Evolutionary conservation across 371 early-diverging fungal genomes (phyloP).

Genomic region (Basidiobolus heterosporus): DNA sequence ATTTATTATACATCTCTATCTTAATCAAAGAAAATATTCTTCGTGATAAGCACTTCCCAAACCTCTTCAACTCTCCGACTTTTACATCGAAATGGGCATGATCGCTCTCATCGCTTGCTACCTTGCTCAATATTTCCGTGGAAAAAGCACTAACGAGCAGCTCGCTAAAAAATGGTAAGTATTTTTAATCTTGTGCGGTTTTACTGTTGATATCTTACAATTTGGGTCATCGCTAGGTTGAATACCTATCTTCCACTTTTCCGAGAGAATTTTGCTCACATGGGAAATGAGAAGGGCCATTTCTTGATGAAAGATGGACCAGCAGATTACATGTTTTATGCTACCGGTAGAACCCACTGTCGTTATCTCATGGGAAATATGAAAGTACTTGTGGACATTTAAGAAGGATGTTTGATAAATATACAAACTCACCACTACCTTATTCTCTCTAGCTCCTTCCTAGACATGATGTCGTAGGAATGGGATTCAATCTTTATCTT

Average conservation of each 20-base stretch:
- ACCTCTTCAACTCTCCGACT: background rate
- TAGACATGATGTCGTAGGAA: conserved; percentile 3
- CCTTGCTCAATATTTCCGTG: background rate
- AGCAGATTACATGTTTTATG: conserved; percentile 5
- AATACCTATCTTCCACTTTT: conserved; percentile 1
- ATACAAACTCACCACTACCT: background rate
- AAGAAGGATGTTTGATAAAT: too few relatives aligned
- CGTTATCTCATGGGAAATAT: conserved; percentile 1
- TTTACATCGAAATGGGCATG: background rate
- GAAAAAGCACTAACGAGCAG: background rate
- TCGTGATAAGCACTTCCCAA: background rate
- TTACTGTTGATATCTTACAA: too few relatives aligned
- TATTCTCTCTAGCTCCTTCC: conserved; percentile 1
- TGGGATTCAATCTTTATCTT: background rate
- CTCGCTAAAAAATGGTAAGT: conserved; percentile 2
- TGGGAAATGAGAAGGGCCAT: conserved; percentile 4
- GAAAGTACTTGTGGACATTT: background rate
- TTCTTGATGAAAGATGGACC: conserved; percentile 4
- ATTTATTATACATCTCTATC: too few relatives aligned
- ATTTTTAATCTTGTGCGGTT: too few relatives aligned
- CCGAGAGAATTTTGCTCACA: conserved; percentile 1
- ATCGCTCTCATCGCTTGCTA: background rate
- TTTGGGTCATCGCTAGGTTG: background rate
- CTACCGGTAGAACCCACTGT: conserved; percentile 4
- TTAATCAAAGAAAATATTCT: too few relatives aligned